A percentile compares a stretch with the other conserved stretches of the same genome.
Conservation (phyloP, 805 yeast genomes). For the Ogataea pignaliae region DNA sequence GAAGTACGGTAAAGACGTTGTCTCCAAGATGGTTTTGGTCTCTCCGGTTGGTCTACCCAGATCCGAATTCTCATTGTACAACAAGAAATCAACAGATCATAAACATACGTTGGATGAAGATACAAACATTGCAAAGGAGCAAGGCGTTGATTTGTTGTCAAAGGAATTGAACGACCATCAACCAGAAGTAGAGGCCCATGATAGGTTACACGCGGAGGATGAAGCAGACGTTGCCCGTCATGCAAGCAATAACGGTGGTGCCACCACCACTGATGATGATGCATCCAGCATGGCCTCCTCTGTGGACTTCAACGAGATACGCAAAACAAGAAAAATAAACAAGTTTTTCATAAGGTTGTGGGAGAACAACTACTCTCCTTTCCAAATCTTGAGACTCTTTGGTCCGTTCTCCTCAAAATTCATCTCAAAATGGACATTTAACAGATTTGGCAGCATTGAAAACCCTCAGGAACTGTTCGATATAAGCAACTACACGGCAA, state of each 20-base stretch:
- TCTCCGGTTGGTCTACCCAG: constrained; percentile 81
- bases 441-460: constrained; percentile 34
- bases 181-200: constrained; percentile 2
- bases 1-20: constrained; percentile 44
- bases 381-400: constrained; percentile 40
- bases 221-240: neutral
- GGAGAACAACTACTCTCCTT: constrained; percentile 53
- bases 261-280: constrained; percentile 11
- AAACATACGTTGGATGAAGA: constrained; percentile 11
- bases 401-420: constrained; percentile 55
- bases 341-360: constrained; percentile 41
- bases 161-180: constrained; percentile 27
- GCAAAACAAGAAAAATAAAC: constrained; percentile 31
- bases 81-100: neutral
- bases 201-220: neutral
- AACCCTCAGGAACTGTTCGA: constrained; percentile 31
- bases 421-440: constrained; percentile 52
- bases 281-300: constrained; percentile 4
- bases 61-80: constrained; percentile 42
- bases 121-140: constrained; percentile 15
- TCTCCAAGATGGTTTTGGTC: constrained; percentile 54
- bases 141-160: constrained; percentile 28
- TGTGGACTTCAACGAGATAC: constrained; percentile 23
- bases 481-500: constrained; percentile 52
- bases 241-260: constrained; percentile 1